Evolutionary conservation across 2,329 filamentous ascomycete genomes (phyloP), one percentile per base, ranked within the genome.

Genomic region (Fusarium sp.): DNA sequence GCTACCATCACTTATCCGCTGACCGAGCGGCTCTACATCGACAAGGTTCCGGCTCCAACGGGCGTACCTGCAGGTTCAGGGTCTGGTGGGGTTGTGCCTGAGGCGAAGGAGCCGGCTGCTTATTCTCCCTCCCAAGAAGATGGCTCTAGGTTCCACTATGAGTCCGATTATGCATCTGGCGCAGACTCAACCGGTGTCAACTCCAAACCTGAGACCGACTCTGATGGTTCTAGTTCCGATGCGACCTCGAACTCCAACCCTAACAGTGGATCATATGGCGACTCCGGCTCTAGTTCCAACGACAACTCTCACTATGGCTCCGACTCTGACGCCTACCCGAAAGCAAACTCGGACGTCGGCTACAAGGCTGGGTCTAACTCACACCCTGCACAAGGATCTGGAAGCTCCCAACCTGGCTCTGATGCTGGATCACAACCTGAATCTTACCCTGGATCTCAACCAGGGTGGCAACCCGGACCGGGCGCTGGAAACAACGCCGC

Each of bases 11-110:
- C 72, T 6, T 41, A 74, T 39, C 72, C 71, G 9, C 37, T 74
- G 11, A 41, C 50, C 2, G 56, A 72, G 20, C 30, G 64, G 18
- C 60, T 69, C 9, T 74, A 74, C 84, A 92, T 92, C 41, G 74
- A 72, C 41, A 37, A 58, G 45, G 14, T 52, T 4, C 45, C 45
- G 2, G 45, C 45, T 52, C 45, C 45, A 2, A 52, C 45, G 25
- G 45, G 45, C 9, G 45, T 25, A 8, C 13, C 13, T 48, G 43
- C 13, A 48, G 43, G 43, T 25, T 23, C 20, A 5, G 20, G 8
- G 43, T 14, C 20, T 27, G 23, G 43, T 25, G 43, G 9, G 23
- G 23, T 14, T 27, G 43, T 7, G 45, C 45, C 45, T 30, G 45
- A 25, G 16, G 25, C 9, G 16, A 30, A 52, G 45, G 30, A 52